Percentiles rank a stretch among this genome's conserved stretches.
These are phyloP conservation scores for Umbelopsis sp. DNA, from an alignment of 192 early-diverging fungal genomes.

Conservation along the genomic window DNA sequence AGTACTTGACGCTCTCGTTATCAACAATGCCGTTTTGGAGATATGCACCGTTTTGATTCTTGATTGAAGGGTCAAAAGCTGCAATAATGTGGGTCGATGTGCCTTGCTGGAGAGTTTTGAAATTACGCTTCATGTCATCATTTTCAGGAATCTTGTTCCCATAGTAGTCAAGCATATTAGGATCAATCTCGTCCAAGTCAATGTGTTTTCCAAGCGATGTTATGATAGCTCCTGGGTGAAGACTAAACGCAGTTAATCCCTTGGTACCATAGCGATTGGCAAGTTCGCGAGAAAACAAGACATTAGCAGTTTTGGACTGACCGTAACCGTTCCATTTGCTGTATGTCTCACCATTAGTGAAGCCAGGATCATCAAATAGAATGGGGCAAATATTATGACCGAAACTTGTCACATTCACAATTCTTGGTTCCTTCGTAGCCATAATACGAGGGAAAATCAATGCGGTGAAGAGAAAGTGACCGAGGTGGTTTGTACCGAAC, in stretches of 20 bases:
- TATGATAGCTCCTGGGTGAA: neutral
- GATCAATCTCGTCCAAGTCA: neutral
- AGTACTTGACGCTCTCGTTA: neutral
- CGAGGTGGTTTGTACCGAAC: neutral
- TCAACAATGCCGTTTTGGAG: neutral
- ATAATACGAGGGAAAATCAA: constrained; percentile 4
- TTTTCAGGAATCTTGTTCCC: neutral
- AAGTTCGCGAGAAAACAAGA: constrained; percentile 5
- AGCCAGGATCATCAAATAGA: neutral
- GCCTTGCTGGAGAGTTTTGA: neutral
- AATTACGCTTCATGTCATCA: neutral
- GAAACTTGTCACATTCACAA: constrained; percentile 5
- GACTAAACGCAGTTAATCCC: neutral
- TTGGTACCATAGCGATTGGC: neutral
- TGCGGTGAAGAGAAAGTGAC: constrained; percentile 19
- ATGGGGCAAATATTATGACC: neutral
- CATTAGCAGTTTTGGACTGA: constrained; percentile 18
- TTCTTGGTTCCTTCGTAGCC: neutral
- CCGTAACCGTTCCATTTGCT: neutral
- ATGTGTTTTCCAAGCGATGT: neutral
- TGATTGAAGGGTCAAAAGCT: neutral
- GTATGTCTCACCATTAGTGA: neutral
- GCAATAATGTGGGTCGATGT: neutral
- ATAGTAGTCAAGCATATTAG: neutral
- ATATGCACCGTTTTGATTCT: neutral